Evolutionary conservation across 2,329 filamentous ascomycete species (phyloP).

Genomic region (Colletotrichum sp.): DNA sequence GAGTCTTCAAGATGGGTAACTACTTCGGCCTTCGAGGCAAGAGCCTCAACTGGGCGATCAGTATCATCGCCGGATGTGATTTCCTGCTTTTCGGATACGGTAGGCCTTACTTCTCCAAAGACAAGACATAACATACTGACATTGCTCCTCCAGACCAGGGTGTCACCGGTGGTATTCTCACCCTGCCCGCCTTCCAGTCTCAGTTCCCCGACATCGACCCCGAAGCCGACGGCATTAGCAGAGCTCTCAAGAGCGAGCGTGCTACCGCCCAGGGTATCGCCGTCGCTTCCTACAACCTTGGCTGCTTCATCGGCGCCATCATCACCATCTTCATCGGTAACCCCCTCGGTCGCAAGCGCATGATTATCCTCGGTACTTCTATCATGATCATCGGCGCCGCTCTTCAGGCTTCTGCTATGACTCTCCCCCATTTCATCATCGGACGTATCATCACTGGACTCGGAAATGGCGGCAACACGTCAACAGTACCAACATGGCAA

Average conservation of each 20-base stretch:
- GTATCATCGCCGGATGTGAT: conserved; percentile 74
- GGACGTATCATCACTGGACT: conserved; percentile 52
- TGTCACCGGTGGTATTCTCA: conserved; percentile 78
- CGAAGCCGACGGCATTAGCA: conserved; percentile 28
- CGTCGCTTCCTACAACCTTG: conserved; percentile 63
- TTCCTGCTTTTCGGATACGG: conserved; percentile 68
- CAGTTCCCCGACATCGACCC: conserved; percentile 45
- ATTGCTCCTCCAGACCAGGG: conserved; percentile 67
- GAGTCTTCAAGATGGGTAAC: conserved; percentile 27
- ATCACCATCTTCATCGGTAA: conserved; percentile 33
- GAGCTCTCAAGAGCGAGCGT: conserved; percentile 41
- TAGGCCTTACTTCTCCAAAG: conserved; percentile 29
- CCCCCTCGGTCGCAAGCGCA: conserved; percentile 47
- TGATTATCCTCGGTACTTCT: conserved; percentile 44
- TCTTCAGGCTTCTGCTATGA: conserved; percentile 48
- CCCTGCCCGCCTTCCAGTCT: conserved; percentile 64
- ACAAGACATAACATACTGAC: neutral
- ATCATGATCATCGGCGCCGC: conserved; percentile 51
- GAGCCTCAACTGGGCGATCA: conserved; percentile 71
- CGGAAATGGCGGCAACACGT: conserved; percentile 41
- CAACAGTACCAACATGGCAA: conserved; percentile 64
- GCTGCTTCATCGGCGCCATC: conserved; percentile 59
- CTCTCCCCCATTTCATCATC: conserved; percentile 59
- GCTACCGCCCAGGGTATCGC: conserved; percentile 60
- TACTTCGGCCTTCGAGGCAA: conserved; percentile 72